Percentiles rank a stretch among this genome's conserved stretches.
phyloP scores from a whole-genome alignment of 305 asterid genomes.

The Caryopteris hybrid region DNA sequence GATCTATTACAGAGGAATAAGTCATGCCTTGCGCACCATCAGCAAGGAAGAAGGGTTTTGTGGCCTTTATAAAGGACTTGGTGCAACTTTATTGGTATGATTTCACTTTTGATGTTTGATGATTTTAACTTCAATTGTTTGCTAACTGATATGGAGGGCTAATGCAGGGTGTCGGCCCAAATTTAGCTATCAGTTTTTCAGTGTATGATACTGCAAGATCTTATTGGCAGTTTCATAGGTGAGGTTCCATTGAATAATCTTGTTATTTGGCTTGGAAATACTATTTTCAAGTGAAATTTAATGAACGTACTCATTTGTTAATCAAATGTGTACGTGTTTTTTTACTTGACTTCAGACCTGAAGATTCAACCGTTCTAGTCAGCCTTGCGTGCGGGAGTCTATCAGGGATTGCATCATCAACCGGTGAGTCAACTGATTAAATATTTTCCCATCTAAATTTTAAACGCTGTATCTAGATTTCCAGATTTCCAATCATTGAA shows the following conservation, averaged over 20 bases:
- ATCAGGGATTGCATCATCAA: slow-evolving; percentile 81
- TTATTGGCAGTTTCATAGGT: slow-evolving; percentile 70
- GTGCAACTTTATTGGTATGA: slow-evolving; percentile 78
- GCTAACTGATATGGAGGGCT: slow-evolving; percentile 22
- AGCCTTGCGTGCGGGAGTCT: slow-evolving; percentile 91
- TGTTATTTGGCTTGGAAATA: slow-evolving; percentile 13
- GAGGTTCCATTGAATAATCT: slow-evolving; percentile 6
- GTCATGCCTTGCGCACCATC: slow-evolving; percentile 69
- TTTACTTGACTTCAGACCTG: slow-evolving; percentile 46
- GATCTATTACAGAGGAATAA: slow-evolving; percentile 69
- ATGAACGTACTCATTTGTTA: slow-evolving; percentile 1
- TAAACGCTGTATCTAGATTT: background rate
- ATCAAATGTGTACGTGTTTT: slow-evolving; percentile 5
- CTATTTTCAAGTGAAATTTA: background rate
- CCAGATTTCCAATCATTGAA: background rate
- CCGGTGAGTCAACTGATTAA: slow-evolving; percentile 49
- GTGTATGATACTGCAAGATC: slow-evolving; percentile 71
- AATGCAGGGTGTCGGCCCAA: slow-evolving; percentile 85
- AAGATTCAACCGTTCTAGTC: slow-evolving; percentile 61
- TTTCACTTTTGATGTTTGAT: slow-evolving; percentile 5
- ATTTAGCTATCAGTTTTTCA: slow-evolving; percentile 81
- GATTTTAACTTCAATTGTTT: background rate
- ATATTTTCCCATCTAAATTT: background rate
- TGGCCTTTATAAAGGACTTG: slow-evolving; percentile 86
- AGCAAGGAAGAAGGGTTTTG: slow-evolving; percentile 69